phyloP scores from a whole-genome alignment of 345 rosid genomes.

The Corymbia maculata region DNA sequence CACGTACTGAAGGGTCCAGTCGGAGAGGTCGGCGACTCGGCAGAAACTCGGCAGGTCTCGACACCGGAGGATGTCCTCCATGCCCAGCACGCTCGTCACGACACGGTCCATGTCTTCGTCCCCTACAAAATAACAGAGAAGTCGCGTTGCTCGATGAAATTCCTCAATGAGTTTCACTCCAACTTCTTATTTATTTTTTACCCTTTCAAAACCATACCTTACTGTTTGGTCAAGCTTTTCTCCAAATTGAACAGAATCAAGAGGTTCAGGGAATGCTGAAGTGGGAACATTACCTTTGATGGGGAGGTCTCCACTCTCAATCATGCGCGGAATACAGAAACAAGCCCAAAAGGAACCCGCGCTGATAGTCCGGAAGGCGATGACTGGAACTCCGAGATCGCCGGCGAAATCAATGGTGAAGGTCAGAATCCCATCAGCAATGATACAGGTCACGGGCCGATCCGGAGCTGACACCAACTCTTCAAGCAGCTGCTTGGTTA shows the following conservation, averaged over 20 bases:
- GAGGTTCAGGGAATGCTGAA: background rate
- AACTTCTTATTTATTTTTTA: background rate
- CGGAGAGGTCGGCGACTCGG: slow-evolving; percentile 5
- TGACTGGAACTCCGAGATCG: slow-evolving; percentile 21
- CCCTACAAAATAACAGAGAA: background rate
- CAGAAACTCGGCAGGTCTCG: slow-evolving; percentile 48
- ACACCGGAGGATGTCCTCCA: slow-evolving; percentile 29
- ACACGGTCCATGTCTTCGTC: slow-evolving; percentile 32
- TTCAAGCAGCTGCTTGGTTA: background rate
- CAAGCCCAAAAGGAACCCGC: slow-evolving; percentile 23
- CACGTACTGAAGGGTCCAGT: background rate
- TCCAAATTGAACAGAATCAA: background rate
- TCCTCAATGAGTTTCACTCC: background rate
- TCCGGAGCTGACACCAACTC: background rate
- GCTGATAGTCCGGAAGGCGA: slow-evolving; percentile 19
- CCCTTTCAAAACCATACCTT: background rate
- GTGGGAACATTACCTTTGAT: background rate
- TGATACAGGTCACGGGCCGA: slow-evolving; percentile 11
- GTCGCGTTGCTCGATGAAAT: background rate
- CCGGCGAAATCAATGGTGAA: slow-evolving; percentile 12
- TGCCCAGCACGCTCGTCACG: slow-evolving; percentile 27
- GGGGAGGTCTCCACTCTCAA: background rate
- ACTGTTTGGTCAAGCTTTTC: background rate
- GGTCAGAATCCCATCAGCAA: slow-evolving; percentile 19
- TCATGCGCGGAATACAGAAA: slow-evolving; percentile 10